Conservation (phyloP, 805 yeast species). For the Pichia pseudocactophila region DNA sequence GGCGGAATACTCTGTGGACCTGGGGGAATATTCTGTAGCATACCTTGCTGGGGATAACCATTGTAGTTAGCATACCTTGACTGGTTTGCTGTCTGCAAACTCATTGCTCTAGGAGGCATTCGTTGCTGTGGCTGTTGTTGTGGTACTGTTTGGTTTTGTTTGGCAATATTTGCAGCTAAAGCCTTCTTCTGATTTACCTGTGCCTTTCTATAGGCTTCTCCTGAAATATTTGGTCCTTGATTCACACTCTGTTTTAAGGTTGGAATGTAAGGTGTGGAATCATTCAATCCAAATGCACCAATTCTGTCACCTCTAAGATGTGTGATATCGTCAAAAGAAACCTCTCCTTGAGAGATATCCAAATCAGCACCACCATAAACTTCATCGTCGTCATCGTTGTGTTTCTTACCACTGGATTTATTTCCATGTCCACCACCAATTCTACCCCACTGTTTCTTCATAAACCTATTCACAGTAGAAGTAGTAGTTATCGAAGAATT, state of each 20-base stretch:
- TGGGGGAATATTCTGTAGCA: slow-evolving; percentile 9
- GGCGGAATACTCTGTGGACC: too few species aligned
- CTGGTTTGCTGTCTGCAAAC: slow-evolving; percentile 16
- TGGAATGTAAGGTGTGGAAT: slow-evolving; percentile 70
- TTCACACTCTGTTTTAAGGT: slow-evolving; percentile 38
- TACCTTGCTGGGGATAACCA: slow-evolving; percentile 2
- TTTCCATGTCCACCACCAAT: slow-evolving; percentile 19
- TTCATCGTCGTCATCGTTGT: slow-evolving; percentile 13
- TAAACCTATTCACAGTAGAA: slow-evolving; percentile 31
- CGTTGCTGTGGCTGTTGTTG: slow-evolving; percentile 13
- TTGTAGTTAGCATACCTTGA: not conserved
- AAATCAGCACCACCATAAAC: slow-evolving; percentile 23
- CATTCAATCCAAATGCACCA: slow-evolving; percentile 30
- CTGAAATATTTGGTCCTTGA: slow-evolving; percentile 30
- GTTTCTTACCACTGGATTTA: not conserved
- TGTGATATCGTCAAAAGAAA: slow-evolving; percentile 57
- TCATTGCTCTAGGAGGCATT: slow-evolving; percentile 29
- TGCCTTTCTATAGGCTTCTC: slow-evolving; percentile 59
- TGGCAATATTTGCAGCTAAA: slow-evolving; percentile 30
- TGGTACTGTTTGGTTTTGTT: slow-evolving; percentile 6
- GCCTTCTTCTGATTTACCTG: slow-evolving; percentile 59
- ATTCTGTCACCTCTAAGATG: slow-evolving; percentile 59
- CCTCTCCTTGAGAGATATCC: slow-evolving; percentile 27
- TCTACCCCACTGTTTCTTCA: slow-evolving; percentile 30
- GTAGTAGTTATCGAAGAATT: slow-evolving; percentile 8